These are phyloP conservation scores for Patellifolia procumbens DNA, from an alignment of 179 eudicot genomes.

Conservation along the genomic window DNA sequence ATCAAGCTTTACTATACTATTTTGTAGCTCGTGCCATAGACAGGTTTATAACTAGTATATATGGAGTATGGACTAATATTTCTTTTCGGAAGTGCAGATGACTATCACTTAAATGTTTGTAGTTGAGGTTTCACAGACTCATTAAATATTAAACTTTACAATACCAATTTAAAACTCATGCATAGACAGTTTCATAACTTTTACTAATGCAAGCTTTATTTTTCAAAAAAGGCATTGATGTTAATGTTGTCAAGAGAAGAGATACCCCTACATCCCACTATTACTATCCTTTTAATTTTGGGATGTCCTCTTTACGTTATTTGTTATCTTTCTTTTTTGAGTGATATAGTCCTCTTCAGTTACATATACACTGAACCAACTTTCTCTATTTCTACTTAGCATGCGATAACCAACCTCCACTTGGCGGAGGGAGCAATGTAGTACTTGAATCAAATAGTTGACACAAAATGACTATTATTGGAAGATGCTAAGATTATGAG, in stretches of 20 bases:
- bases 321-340: no score
- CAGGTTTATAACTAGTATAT: no score
- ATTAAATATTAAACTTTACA: no score
- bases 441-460: neutral
- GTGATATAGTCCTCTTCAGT: neutral
- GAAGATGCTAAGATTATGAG: neutral
- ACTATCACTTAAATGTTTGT: no score
- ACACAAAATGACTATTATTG: neutral
- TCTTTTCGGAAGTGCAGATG: no score
- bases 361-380: neutral
- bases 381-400: neutral
- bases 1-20: no score
- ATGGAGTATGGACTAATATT: no score
- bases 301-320: no score
- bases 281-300: neutral
- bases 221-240: neutral
- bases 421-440: neutral
- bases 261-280: neutral
- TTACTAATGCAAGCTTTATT: no score
- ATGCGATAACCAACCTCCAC: neutral
- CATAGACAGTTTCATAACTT: neutral
- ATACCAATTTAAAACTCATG: no score
- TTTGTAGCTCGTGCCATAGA: no score
- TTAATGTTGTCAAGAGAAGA: neutral
- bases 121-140: no score